Base-by-base conservation (phyloP, 2,329 filamentous ascomycete species). In the Trichoderma koningii region DNA sequence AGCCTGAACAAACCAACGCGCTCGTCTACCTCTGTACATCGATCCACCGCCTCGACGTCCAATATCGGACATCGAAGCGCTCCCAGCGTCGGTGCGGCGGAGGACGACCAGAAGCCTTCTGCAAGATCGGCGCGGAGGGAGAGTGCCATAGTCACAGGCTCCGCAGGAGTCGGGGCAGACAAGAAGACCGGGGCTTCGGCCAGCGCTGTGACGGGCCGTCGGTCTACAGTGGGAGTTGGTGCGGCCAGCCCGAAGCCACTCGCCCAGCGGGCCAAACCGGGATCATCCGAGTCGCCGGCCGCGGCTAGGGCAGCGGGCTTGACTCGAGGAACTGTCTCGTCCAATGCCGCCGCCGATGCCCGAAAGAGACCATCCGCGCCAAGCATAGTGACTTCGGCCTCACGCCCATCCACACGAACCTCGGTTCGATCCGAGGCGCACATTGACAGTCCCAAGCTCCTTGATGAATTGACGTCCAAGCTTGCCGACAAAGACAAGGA, bases 401-500 rank as follows among this genome's bases (percentile, higher is more conserved):
- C 63, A 23, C 65, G 65, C 1, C 65, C 76, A 28, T 59, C 65
- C 38, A 68, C 64, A 28, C 75, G 78, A 41, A 72, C 79, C 4
- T 67, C 77, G 3, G 64, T 78, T 60, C 81, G 83, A 68, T 73
- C 77, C 5, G 76, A 77, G 48, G 74, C 79, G 41, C 77, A 80
- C 23, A 73, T 78, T 17, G 78, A 80, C 12, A 69, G 76, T 7
- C 73, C 81, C 21, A 87, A 85, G 75, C 85, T 86, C 70, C 76
- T 85, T 3, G 86, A 88, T 56, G 82, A 85, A 52, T 78, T 89
- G 50, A 88, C 86, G 77, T 74, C 79, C 7, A 87, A 87, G 75
- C 78, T 89, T 23, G 78, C 80, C 5, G 80, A 84, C 38, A 86
- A 84, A 67, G 85, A 88, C 70, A 74, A 80, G 7, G 83, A 87